Evolutionary conservation across 176 grass and related monocot genomes (phyloP).

Genomic region (Carex pumila): DNA sequence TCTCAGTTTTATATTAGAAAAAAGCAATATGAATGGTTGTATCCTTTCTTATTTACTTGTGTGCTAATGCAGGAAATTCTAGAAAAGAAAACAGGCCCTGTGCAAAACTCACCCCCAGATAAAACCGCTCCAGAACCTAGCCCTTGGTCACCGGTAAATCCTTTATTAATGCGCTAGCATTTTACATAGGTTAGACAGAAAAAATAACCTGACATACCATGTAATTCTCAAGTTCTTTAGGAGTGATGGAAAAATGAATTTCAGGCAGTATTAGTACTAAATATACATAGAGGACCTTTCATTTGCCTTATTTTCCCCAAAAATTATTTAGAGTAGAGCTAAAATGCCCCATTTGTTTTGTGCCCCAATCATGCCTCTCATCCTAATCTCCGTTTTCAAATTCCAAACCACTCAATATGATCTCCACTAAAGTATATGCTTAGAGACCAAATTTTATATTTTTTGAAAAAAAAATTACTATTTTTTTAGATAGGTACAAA

Average conservation of each 20-base stretch:
- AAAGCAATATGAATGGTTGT: neutral
- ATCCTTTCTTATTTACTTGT: neutral
- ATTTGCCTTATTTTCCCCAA: neutral
- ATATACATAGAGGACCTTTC: neutral
- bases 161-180: neutral
- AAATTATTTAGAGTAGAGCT: neutral
- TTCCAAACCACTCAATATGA: too few relatives aligned
- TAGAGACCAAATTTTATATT: too few relatives aligned
- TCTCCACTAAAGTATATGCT: too few relatives aligned
- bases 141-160: constrained; percentile 83
- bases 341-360: too few relatives aligned
- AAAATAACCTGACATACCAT: neutral
- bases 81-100: constrained; percentile 60
- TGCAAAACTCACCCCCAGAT: constrained; percentile 84
- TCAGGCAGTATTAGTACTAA: neutral
- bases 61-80: constrained; percentile 60
- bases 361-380: neutral
- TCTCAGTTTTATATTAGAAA: neutral
- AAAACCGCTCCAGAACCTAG: constrained; percentile 53
- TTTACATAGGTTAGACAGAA: constrained; percentile 1
- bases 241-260: neutral
- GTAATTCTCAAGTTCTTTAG: neutral
- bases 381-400: too few relatives aligned
- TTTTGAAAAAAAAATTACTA: too few relatives aligned
- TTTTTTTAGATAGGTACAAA: too few relatives aligned